Conservation (phyloP, 176 grass and related monocot genomes). For the Carex littledalei region DNA sequence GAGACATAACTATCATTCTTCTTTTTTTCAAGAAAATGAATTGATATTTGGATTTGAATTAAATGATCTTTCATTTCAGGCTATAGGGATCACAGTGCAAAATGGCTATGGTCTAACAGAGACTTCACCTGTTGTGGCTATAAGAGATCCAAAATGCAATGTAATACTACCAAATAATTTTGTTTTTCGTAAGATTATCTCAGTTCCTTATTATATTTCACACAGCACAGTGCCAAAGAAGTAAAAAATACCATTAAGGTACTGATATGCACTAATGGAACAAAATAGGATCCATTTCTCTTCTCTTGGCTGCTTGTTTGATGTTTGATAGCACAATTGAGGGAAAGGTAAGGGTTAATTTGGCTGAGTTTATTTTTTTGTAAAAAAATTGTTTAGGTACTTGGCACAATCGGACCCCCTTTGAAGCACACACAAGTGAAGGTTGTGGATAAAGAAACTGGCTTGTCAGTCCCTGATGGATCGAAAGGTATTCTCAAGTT, state of each 20-base stretch:
- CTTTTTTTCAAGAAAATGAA: not conserved
- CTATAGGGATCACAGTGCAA: slow-evolving; percentile 82
- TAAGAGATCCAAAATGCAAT: slow-evolving; percentile 63
- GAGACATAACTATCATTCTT: not conserved
- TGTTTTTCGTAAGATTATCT: not conserved
- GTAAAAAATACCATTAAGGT: not conserved
- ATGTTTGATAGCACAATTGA: not conserved
- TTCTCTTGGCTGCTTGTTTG: not conserved
- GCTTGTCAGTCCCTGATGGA: slow-evolving; percentile 57
- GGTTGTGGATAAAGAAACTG: slow-evolving; percentile 56
- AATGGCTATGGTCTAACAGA: slow-evolving; percentile 93
- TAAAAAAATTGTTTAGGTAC: slow-evolving; percentile 53
- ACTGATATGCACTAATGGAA: not conserved
- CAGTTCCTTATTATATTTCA: not conserved
- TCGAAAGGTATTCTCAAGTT: slow-evolving; percentile 80
- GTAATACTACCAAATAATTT: slow-evolving; percentile 31
- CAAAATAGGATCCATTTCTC: not conserved
- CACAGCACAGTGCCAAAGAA: not conserved
- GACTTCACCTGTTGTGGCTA: slow-evolving; percentile 73
- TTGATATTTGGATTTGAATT: not conserved
- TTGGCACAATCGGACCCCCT: slow-evolving; percentile 72
- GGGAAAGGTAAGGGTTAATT: not conserved
- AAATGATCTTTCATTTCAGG: slow-evolving; percentile 42
- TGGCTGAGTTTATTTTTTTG: not conserved
- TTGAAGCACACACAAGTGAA: slow-evolving; percentile 74